phyloP scores from a whole-genome alignment of 371 early-diverging fungal species.

The Lichtheimia corymbifera region DNA sequence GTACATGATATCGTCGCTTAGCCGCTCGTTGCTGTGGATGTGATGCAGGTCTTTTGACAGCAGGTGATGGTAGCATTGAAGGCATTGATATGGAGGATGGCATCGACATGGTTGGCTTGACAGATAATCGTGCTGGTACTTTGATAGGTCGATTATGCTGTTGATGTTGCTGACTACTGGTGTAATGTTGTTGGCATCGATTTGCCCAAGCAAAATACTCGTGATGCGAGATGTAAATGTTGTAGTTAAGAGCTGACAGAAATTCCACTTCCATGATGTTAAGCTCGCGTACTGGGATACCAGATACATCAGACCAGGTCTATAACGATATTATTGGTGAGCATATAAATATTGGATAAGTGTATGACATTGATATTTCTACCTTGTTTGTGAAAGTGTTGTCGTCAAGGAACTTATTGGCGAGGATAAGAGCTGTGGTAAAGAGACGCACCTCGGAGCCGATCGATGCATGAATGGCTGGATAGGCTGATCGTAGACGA shows the following conservation, averaged over 20 bases:
- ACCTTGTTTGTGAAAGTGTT: constrained; percentile 70
- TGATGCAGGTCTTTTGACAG: constrained; percentile 12
- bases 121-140: constrained; percentile 11
- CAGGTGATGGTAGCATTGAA: constrained; percentile 12
- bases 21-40: not conserved
- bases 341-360: too few relatives aligned
- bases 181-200: constrained; percentile 26
- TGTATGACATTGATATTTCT: not conserved
- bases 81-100: constrained; percentile 16
- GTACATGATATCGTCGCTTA: constrained; percentile 15
- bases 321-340: constrained; percentile 18
- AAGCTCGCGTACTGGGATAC: constrained; percentile 62
- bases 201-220: constrained; percentile 44
- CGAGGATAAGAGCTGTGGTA: constrained; percentile 64
- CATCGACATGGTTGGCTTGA: constrained; percentile 6
- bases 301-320: constrained; percentile 76
- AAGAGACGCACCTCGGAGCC: constrained; percentile 69
- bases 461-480: constrained; percentile 37
- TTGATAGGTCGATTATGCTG: constrained; percentile 17
- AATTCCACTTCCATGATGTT: constrained; percentile 80
- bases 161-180: not conserved
- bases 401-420: constrained; percentile 71
- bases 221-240: constrained; percentile 37
- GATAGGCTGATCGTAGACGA: constrained; percentile 38
- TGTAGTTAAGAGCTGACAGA: constrained; percentile 58